Conservation (phyloP, 1,284 basidiomycete genomes). For the Volvariella volvacea region DNA sequence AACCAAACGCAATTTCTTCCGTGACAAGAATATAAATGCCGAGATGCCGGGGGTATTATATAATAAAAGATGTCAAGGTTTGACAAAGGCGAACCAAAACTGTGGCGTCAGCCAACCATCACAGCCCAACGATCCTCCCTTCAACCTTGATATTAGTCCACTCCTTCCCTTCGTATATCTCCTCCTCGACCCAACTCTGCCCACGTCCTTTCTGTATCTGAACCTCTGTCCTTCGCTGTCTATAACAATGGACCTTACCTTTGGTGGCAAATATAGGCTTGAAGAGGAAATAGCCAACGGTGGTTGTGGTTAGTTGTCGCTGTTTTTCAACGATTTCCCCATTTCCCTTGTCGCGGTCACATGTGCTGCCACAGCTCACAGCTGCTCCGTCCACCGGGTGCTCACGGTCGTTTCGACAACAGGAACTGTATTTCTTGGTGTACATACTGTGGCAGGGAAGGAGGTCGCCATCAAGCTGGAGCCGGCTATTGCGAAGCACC, state of each 20-base stretch:
- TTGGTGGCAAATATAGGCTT: slow-evolving; percentile 88
- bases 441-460: slow-evolving; percentile 93
- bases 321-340: slow-evolving; percentile 5
- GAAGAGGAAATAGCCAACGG: slow-evolving; percentile 95
- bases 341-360: slow-evolving; percentile 5
- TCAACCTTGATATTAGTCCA: no score
- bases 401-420: slow-evolving; percentile 9
- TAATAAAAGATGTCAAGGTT: no score
- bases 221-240: not conserved
- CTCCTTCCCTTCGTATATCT: no score
- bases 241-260: slow-evolving; percentile 32
- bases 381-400: not conserved
- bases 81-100: no score
- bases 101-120: no score
- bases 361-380: slow-evolving; percentile 1
- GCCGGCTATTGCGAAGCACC: slow-evolving; percentile 57
- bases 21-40: no score
- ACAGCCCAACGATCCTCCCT: no score
- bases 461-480: slow-evolving; percentile 97
- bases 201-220: not conserved
- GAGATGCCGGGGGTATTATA: no score
- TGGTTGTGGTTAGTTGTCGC: slow-evolving; percentile 70
- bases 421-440: slow-evolving; percentile 92
- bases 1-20: no score
- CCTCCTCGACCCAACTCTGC: no score